phyloP scores from a whole-genome alignment of 1,284 basidiomycete genomes.

The Pyrrhoderma noxium region DNA sequence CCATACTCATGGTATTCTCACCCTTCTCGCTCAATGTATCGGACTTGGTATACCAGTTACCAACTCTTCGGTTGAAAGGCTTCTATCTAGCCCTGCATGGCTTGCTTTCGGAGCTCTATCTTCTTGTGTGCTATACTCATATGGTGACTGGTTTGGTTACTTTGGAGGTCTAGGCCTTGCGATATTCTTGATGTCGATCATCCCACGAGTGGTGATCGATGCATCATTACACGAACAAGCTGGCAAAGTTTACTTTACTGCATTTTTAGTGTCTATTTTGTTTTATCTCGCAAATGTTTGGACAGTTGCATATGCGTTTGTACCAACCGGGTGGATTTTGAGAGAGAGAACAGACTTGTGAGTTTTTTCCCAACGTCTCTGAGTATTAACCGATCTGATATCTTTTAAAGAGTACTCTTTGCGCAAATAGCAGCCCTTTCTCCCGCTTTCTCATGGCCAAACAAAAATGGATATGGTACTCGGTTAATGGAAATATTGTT shows the following conservation, averaged over 20 bases:
- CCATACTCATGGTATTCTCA: constrained; percentile 64
- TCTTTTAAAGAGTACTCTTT: constrained; percentile 12
- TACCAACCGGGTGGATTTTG: constrained; percentile 75
- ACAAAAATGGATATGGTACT: not conserved
- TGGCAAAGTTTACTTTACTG: constrained; percentile 45
- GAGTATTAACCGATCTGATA: not conserved
- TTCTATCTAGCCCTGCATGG: constrained; percentile 42
- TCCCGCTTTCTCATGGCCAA: constrained; percentile 13
- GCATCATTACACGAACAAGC: constrained; percentile 35
- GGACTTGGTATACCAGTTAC: constrained; percentile 45
- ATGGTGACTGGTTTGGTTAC: constrained; percentile 72
- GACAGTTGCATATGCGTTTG: constrained; percentile 92
- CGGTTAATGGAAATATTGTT: not conserved
- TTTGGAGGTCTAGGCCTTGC: constrained; percentile 62
- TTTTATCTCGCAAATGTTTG: constrained; percentile 68
- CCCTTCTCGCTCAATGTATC: constrained; percentile 57
- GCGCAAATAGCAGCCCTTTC: constrained; percentile 11
- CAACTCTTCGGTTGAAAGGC: constrained; percentile 24
- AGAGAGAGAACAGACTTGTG: constrained; percentile 76
- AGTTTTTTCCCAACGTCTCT: constrained; percentile 22
- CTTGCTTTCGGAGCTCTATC: constrained; percentile 44
- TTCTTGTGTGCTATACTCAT: constrained; percentile 51
- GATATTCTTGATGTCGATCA: constrained; percentile 59
- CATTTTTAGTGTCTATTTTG: constrained; percentile 58
- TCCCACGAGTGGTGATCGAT: constrained; percentile 47